Conservation (phyloP, 441 rosid genomes). For the Adansonia rubrostipa region DNA sequence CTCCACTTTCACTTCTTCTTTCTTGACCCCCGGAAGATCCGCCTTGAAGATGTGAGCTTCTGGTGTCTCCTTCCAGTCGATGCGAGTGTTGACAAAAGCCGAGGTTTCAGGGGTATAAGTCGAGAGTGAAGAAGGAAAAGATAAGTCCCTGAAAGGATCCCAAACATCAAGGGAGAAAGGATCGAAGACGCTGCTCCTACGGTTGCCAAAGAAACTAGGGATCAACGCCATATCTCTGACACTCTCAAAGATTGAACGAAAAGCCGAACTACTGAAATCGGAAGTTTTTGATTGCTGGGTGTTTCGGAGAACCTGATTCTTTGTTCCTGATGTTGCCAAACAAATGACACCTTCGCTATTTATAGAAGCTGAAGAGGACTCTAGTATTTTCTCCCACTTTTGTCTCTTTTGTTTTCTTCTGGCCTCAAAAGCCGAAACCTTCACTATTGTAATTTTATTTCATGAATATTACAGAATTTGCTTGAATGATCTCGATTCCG, state of each 20-base stretch:
- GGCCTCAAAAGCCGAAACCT: background rate
- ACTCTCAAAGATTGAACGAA: background rate
- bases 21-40: constrained; percentile 25
- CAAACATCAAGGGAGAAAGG: constrained; percentile 39
- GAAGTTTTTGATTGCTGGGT: background rate
- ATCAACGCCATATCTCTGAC: constrained; percentile 16
- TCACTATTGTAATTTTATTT: background rate
- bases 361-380: background rate
- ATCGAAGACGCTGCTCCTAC: constrained; percentile 26
- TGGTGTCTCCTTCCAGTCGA: constrained; percentile 31
- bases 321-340: background rate
- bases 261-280: background rate
- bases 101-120: constrained; percentile 17
- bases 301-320: background rate
- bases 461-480: background rate
- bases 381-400: background rate
- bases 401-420: background rate
- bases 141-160: constrained; percentile 38
- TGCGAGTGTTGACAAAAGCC: constrained; percentile 24
- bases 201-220: constrained; percentile 11
- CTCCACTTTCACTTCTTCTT: constrained; percentile 25
- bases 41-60: constrained; percentile 27
- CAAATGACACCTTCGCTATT: background rate
- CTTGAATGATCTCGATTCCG: background rate
- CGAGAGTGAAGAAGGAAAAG: constrained; percentile 29